These are phyloP conservation scores for Boletellus sp. DNA, from an alignment of 768 basidiomycete species.

Conservation along the genomic window DNA sequence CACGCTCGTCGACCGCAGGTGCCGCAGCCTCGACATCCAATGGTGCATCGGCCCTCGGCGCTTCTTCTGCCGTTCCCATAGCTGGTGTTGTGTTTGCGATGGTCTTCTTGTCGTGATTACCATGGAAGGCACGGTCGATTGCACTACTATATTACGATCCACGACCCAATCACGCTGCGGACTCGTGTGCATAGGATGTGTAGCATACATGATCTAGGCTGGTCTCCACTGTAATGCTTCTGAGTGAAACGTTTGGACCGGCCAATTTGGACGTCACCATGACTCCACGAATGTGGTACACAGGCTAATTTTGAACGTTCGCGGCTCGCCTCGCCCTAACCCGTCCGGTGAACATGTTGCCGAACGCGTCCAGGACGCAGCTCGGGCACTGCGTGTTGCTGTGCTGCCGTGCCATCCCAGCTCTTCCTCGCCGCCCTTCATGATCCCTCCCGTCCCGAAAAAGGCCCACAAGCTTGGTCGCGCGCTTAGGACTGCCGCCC, in stretches of 20 bases:
- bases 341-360: not conserved
- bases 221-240: too few species aligned
- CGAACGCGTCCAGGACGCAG: not conserved
- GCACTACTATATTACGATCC: not conserved
- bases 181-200: not conserved
- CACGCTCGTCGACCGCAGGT: slow-evolving; percentile 15
- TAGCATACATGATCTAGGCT: not conserved
- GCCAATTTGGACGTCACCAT: too few species aligned
- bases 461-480: slow-evolving; percentile 51
- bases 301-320: too few species aligned
- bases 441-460: slow-evolving; percentile 36
- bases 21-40: slow-evolving; percentile 16
- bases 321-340: too few species aligned
- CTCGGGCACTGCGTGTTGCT: slow-evolving; percentile 18
- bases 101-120: slow-evolving; percentile 31
- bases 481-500: slow-evolving; percentile 58
- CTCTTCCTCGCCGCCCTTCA: slow-evolving; percentile 4
- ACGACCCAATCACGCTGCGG: not conserved
- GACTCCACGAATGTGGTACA: too few species aligned
- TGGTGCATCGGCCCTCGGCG: slow-evolving; percentile 18
- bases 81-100: slow-evolving; percentile 34
- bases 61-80: slow-evolving; percentile 31
- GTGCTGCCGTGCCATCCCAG: slow-evolving; percentile 1
- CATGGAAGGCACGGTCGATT: not conserved
- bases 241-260: not conserved